Conservation (phyloP, 768 basidiomycete genomes). For the Serendipita indica region DNA sequence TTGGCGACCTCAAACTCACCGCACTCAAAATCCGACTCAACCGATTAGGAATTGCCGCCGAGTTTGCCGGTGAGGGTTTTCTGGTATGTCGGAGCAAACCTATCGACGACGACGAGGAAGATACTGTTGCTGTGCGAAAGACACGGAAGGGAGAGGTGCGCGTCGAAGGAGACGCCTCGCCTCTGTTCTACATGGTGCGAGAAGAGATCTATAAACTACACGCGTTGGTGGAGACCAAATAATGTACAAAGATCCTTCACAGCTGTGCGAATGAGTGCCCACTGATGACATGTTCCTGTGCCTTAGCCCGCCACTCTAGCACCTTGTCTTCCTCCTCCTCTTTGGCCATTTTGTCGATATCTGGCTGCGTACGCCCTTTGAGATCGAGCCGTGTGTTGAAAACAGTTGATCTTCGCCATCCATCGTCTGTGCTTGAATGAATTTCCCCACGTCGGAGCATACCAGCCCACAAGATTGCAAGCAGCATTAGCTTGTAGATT, state of each 20-base stretch:
- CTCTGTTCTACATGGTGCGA: constrained; percentile 78
- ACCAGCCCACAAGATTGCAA: neutral
- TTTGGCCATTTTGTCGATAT: constrained; percentile 1
- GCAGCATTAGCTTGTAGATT: constrained; percentile 4
- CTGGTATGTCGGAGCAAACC: constrained; percentile 57
- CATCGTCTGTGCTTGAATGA: neutral
- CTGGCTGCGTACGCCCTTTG: neutral
- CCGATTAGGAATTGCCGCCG: constrained; percentile 66
- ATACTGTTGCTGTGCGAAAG: constrained; percentile 71
- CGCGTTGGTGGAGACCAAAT: constrained; percentile 54
- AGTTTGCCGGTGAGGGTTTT: constrained; percentile 95
- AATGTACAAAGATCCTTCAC: neutral
- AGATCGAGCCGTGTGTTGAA: neutral
- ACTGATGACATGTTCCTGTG: neutral
- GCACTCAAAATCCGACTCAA: constrained; percentile 70
- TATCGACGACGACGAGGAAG: constrained; percentile 32
- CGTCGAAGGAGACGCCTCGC: constrained; percentile 77
- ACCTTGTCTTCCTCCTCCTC: neutral
- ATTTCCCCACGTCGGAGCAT: constrained; percentile 1
- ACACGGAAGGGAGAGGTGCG: constrained; percentile 71
- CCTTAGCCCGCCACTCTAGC: neutral
- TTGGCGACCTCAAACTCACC: constrained; percentile 90
- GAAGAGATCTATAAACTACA: constrained; percentile 82
- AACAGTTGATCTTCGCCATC: constrained; percentile 1
- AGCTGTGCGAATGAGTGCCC: constrained; percentile 3